Conservation (phyloP, 1,139 yeast species). For the Suhomyces guaymorum region DNA sequence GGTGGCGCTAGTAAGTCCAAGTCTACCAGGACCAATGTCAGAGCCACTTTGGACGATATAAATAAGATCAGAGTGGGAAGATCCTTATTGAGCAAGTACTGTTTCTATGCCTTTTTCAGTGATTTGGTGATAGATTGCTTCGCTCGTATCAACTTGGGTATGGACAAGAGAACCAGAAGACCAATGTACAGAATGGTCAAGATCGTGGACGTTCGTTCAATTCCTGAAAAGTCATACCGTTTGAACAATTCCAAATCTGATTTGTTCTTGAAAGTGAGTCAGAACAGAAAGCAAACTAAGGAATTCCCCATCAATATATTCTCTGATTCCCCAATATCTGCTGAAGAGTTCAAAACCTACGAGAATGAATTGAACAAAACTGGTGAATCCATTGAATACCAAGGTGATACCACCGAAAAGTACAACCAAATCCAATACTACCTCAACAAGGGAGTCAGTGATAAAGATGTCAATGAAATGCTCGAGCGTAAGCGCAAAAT, state of each 20-base stretch:
- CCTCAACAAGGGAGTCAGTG: conserved; percentile 65
- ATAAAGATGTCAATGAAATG: conserved; percentile 77
- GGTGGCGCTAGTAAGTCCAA: conserved; percentile 40
- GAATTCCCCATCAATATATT: conserved; percentile 75
- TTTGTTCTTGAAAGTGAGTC: conserved; percentile 63
- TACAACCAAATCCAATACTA: conserved; percentile 60
- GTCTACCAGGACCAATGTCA: conserved; percentile 29
- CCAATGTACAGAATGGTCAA: conserved; percentile 84
- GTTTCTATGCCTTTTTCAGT: conserved; percentile 81
- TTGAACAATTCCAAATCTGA: conserved; percentile 58
- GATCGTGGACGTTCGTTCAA: conserved; percentile 60
- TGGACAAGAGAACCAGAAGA: conserved; percentile 58
- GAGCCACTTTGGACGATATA: conserved; percentile 56
- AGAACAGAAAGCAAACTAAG: conserved; percentile 66
- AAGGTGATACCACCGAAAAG: conserved; percentile 68
- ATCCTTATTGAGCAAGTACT: conserved; percentile 67
- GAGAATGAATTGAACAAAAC: conserved; percentile 59
- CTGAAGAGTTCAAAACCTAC: conserved; percentile 75
- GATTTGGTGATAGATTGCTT: conserved; percentile 69
- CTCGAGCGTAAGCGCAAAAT: conserved; percentile 66
- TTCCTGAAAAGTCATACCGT: conserved; percentile 57
- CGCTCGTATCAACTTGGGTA: conserved; percentile 81
- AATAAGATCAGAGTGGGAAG: conserved; percentile 78
- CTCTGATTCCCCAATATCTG: conserved; percentile 70
- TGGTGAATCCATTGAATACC: conserved; percentile 60